Evolutionary conservation across 371 early-diverging fungal genomes (phyloP), one percentile per base, ranked within the genome.

Genomic region (Mortierella sp.): DNA sequence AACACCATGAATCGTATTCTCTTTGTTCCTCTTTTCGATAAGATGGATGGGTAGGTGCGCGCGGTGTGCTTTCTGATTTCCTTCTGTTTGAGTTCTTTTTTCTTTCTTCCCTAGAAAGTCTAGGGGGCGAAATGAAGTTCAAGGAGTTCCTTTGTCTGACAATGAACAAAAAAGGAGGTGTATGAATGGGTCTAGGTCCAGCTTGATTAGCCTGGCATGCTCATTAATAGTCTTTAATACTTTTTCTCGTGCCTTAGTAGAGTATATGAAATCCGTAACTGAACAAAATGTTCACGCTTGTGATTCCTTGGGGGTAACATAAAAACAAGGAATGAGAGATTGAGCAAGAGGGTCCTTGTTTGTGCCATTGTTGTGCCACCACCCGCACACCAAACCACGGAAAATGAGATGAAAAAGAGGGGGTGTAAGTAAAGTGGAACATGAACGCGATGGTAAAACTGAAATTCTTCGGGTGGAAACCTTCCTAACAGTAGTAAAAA

Each of bases 291-390:
- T 32, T 32, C 14, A 29, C 21, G 4, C 68, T 41, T 41, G 41
- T 24, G 68, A 41, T 68, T 68, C 68, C 68, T 41, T 24, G 2
- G 43, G 2, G 41, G 63, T 16, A 16, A 27, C 14, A 38, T 38
- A 3, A 35, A 38, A 65, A 41, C 41, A 21, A 24, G 18, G 65
- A 38, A 38, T 38, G 65, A 18, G 41, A 18, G 65, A 38, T 68
- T 65, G 18, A 65, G 5, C 10, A 32, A 35, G 6, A 21, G 5
- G 65, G 35, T 24, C 68, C 10, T 38, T 18, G 8, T 68, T 41
- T 68, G 63, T 63, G 63, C 6, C 1, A 63, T 68, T 68, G 68
- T 68, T 68, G 68, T 41, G 68, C 41, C 68, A 68, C 63, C 29
- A n/a, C 58, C 21, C 18, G 51, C 51, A 49, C 56, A 11, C 12